Percentiles rank a stretch among this genome's conserved stretches.
Evolutionary conservation across 1,139 yeast genomes (phyloP).

Genomic region (Lodderomyces metapsilosis): DNA sequence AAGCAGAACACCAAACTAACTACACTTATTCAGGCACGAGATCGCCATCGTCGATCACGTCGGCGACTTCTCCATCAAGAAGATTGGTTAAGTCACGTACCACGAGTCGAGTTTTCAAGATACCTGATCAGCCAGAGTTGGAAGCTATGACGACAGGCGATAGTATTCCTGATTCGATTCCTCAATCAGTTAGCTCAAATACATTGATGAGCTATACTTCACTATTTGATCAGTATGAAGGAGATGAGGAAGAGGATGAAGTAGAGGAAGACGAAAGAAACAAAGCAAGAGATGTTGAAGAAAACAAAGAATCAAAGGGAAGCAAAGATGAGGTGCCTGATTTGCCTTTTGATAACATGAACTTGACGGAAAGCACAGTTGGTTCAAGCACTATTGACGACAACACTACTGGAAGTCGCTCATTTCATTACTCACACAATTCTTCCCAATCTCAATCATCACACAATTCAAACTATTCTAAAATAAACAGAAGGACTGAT

Average conservation of each 20-base stretch:
- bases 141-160: conserved; percentile 2
- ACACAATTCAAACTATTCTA: background rate
- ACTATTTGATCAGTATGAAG: conserved; percentile 24
- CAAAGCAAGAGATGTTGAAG: background rate
- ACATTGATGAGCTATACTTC: conserved; percentile 23
- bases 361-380: background rate
- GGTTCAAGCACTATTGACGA: background rate
- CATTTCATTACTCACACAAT: background rate
- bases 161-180: conserved; percentile 2
- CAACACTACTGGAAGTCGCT: background rate
- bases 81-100: background rate
- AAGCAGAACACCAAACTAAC: background rate
- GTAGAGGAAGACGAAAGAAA: conserved; percentile 1
- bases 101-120: conserved; percentile 6
- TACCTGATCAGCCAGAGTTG: conserved; percentile 6
- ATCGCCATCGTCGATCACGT: background rate
- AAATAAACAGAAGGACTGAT: background rate
- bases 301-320: background rate
- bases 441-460: conserved; percentile 2
- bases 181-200: conserved; percentile 15
- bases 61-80: background rate
- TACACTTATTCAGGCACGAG: background rate
- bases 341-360: background rate
- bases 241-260: conserved; percentile 4
- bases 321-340: background rate